phyloP scores from a whole-genome alignment of 768 basidiomycete species.

The Mycena amicta region DNA sequence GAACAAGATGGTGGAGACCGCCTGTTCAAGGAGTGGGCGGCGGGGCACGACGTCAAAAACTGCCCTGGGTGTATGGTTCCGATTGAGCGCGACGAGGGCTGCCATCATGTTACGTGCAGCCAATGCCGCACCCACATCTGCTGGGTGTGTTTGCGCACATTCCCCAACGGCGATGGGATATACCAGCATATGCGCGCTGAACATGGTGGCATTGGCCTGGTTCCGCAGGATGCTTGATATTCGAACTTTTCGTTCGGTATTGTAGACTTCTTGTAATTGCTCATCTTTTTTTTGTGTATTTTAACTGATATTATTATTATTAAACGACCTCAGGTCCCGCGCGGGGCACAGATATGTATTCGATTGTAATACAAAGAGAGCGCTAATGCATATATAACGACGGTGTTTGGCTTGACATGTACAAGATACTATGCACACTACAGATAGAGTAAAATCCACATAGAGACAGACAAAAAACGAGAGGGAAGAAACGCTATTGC shows the following conservation, averaged over 20 bases:
- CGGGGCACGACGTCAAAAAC: slow-evolving; percentile 64
- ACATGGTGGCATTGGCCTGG: slow-evolving; percentile 67
- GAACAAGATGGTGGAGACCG: slow-evolving; percentile 57
- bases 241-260: too few species aligned
- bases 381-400: slow-evolving; percentile 8
- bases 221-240: slow-evolving; percentile 9
- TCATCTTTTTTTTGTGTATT: neutral
- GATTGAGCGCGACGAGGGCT: slow-evolving; percentile 76
- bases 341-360: too few species aligned
- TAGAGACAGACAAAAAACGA: slow-evolving; percentile 5
- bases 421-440: slow-evolving; percentile 4
- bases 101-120: slow-evolving; percentile 82
- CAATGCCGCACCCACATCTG: slow-evolving; percentile 78
- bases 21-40: slow-evolving; percentile 67
- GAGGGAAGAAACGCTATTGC: slow-evolving; percentile 17
- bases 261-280: neutral
- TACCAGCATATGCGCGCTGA: slow-evolving; percentile 73
- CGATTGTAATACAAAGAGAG: slow-evolving; percentile 14
- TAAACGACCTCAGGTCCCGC: too few species aligned
- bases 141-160: slow-evolving; percentile 78
- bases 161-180: slow-evolving; percentile 67
- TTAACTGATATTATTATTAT: neutral
- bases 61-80: slow-evolving; percentile 73
- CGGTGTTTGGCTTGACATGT: neutral
- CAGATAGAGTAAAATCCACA: neutral